Evolutionary conservation across 2,329 filamentous ascomycete species (phyloP).

Genomic region (Macrophomina pseudophaseolina): DNA sequence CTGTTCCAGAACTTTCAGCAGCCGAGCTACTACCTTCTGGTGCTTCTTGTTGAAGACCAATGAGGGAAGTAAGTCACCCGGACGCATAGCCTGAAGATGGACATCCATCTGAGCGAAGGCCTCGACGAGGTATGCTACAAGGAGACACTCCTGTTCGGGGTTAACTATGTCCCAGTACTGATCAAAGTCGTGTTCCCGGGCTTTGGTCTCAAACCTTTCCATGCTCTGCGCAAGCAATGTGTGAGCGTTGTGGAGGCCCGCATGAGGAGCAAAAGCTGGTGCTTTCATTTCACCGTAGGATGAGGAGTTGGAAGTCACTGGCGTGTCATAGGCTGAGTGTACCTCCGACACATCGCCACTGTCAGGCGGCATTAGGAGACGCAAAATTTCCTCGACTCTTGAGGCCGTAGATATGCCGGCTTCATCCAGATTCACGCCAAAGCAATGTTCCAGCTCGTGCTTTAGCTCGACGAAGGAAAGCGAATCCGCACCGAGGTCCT

Average conservation of each 20-base stretch:
- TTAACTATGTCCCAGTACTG: not conserved
- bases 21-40: not conserved
- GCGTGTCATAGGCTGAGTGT: conserved; percentile 6
- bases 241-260: too few relatives aligned
- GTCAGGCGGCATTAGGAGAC: not conserved
- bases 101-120: not conserved
- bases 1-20: too few relatives aligned
- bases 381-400: not conserved
- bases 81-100: not conserved
- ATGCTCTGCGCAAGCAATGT: too few relatives aligned
- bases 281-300: too few relatives aligned
- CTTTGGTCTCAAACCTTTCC: not conserved
- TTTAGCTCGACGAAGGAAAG: conserved; percentile 30
- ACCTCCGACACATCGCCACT: too few relatives aligned
- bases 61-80: not conserved
- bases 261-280: too few relatives aligned
- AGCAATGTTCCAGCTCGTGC: conserved; percentile 27
- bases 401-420: too few relatives aligned
- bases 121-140: not conserved
- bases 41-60: not conserved
- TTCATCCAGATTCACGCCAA: conserved; percentile 25
- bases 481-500: conserved; percentile 32
- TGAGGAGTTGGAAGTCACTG: not conserved
- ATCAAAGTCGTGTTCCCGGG: not conserved
- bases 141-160: not conserved